A percentile compares a stretch with the other conserved stretches of the same genome.
These are phyloP conservation scores for Oxyria digyna DNA, from an alignment of 148 eudicot genomes.

Conservation along the genomic window DNA sequence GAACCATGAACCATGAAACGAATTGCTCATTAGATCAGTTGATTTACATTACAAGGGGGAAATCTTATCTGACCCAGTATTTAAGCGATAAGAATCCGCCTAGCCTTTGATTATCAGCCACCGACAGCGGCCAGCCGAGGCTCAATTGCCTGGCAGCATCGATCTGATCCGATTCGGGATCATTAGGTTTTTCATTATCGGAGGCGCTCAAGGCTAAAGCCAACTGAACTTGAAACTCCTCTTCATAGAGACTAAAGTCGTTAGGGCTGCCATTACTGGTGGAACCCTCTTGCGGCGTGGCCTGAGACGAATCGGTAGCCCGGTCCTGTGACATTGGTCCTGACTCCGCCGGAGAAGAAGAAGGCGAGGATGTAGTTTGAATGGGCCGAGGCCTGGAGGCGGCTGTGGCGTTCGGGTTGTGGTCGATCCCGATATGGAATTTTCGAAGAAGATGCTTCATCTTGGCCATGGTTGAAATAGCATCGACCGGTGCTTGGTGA, in stretches of 20 bases:
- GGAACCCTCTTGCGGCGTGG: conserved; percentile 8
- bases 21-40: background rate
- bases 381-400: background rate
- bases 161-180: conserved; percentile 78
- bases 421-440: background rate
- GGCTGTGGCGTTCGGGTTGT: conserved; percentile 5
- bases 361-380: conserved; percentile 3
- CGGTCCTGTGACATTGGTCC: background rate
- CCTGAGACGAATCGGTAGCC: conserved; percentile 12
- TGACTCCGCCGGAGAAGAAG: conserved; percentile 6
- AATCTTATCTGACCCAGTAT: conserved; percentile 48
- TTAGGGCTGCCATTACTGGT: conserved; percentile 6
- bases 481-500: conserved; percentile 5
- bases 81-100: conserved; percentile 57
- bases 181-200: conserved; percentile 37
- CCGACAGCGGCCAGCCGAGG: conserved; percentile 48
- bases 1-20: background rate
- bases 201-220: conserved; percentile 89
- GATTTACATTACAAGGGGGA: background rate
- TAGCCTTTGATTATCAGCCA: conserved; percentile 31
- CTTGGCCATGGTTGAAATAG: background rate
- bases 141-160: conserved; percentile 80
- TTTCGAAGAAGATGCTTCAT: conserved; percentile 6
- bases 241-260: conserved; percentile 60
- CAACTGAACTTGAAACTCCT: conserved; percentile 85